Conservation (phyloP, 352 stramenopile genomes). For the Phytophthora parvispora region DNA sequence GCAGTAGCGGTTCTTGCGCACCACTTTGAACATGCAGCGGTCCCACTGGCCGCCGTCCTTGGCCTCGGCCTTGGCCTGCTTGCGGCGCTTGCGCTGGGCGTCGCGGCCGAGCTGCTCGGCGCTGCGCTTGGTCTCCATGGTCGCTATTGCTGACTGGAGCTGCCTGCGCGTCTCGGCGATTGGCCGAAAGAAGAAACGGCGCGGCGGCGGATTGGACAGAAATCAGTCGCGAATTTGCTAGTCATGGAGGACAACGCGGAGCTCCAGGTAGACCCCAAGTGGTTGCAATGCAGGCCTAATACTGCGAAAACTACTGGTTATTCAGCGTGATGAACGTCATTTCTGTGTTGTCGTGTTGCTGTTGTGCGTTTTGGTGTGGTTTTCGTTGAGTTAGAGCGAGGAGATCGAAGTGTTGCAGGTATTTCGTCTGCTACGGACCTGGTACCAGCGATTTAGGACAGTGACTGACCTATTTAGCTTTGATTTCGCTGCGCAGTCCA, state of each 20-base stretch:
- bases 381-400: constrained; percentile 54
- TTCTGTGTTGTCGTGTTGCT: neutral
- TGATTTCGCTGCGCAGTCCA: constrained; percentile 54
- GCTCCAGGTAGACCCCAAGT: constrained; percentile 52
- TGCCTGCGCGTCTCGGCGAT: constrained; percentile 11
- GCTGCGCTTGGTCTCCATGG: constrained; percentile 36
- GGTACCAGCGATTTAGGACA: neutral
- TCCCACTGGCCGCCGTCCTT: constrained; percentile 71
- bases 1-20: constrained; percentile 87
- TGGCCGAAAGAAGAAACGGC: constrained; percentile 20
- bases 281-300: neutral
- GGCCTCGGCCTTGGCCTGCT: constrained; percentile 64
- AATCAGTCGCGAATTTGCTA: constrained; percentile 15
- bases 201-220: constrained; percentile 40
- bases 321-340: neutral
- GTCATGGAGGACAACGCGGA: constrained; percentile 52
- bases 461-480: neutral
- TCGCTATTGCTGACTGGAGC: constrained; percentile 13
- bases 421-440: neutral
- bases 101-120: constrained; percentile 43
- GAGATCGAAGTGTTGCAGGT: constrained; percentile 87
- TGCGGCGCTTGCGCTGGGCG: constrained; percentile 63
- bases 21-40: constrained; percentile 83
- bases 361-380: constrained; percentile 10
- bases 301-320: neutral